Evolutionary conservation across 257 asterid species (phyloP).

Genomic region (Nicotiana obtusifolia): DNA sequence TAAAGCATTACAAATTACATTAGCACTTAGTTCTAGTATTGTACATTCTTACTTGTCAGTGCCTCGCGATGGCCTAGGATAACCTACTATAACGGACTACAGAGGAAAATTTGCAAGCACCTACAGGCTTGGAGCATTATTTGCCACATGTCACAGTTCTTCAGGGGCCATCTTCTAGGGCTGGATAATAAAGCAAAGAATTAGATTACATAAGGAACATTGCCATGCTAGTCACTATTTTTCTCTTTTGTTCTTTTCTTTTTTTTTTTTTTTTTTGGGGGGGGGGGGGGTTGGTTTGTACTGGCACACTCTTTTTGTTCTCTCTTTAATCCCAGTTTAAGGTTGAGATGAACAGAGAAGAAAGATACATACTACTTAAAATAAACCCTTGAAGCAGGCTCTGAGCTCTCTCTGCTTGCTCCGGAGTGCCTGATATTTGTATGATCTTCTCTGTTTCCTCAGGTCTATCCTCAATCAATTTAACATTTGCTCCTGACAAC

Average conservation of each 20-base stretch:
- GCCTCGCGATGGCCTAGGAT: background rate
- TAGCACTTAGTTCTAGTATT: background rate
- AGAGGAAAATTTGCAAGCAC: background rate
- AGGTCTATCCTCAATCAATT: conserved; percentile 60
- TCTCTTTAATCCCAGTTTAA: background rate
- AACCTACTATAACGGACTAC: background rate
- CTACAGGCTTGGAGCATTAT: background rate
- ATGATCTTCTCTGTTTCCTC: conserved; percentile 63
- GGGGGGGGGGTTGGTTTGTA: background rate
- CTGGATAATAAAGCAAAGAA: conserved; percentile 32
- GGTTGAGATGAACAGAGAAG: background rate
- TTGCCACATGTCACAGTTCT: background rate
- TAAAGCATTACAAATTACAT: background rate
- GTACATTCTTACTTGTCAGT: conserved; percentile 9
- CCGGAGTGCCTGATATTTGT: conserved; percentile 89
- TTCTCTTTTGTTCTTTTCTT: background rate
- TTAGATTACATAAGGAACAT: background rate
- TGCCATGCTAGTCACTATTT: background rate
- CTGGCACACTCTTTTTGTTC: background rate
- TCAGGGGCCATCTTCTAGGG: conserved; percentile 68
- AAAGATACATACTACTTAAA: conserved; percentile 68
- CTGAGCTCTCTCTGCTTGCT: conserved; percentile 96
- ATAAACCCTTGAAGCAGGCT: conserved; percentile 96
- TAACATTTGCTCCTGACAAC: conserved; percentile 88
- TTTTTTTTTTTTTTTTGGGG: background rate